Evolutionary conservation across 2,329 filamentous ascomycete species (phyloP).

Genomic region (Fusarium protoensiforme): DNA sequence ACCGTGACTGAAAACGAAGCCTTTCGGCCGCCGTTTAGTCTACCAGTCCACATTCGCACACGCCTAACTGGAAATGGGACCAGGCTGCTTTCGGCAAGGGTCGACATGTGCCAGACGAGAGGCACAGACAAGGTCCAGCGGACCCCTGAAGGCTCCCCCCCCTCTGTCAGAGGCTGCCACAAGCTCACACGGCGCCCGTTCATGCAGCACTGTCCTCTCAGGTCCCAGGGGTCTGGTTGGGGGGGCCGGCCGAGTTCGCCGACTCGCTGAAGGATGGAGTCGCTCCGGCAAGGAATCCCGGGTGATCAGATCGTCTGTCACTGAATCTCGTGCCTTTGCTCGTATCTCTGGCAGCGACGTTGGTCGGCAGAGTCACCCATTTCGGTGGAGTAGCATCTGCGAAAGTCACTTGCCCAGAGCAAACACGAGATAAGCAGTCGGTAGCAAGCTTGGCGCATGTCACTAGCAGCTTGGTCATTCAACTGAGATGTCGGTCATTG

Average conservation of each 20-base stretch:
- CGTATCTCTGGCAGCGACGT: not conserved
- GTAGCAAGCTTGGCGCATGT: conserved; percentile 30
- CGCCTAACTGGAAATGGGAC: conserved; percentile 22
- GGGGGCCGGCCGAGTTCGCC: not conserved
- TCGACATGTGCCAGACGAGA: conserved; percentile 26
- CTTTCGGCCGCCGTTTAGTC: not conserved
- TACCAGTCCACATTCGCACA: not conserved
- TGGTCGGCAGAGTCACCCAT: not conserved
- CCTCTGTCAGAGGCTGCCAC: conserved; percentile 19
- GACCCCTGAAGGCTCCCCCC: conserved; percentile 5
- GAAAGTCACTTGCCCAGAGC: not conserved
- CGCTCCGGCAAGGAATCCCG: not conserved
- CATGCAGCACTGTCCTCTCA: conserved; percentile 19
- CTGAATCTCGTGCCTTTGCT: conserved; percentile 4
- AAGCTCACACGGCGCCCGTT: conserved; percentile 19
- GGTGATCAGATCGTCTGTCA: conserved; percentile 4
- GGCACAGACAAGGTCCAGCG: conserved; percentile 20
- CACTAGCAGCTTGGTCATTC: conserved; percentile 8
- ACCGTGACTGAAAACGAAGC: not conserved
- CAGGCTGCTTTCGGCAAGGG: conserved; percentile 9
- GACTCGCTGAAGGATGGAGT: not conserved
- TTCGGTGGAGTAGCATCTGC: not conserved
- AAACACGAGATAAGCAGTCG: conserved; percentile 27
- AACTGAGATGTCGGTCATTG: not conserved
- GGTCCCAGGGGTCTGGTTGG: conserved; percentile 30